Evolutionary conservation across 2,329 filamentous ascomycete species (phyloP).

Genomic region (Scytalidium sp.): DNA sequence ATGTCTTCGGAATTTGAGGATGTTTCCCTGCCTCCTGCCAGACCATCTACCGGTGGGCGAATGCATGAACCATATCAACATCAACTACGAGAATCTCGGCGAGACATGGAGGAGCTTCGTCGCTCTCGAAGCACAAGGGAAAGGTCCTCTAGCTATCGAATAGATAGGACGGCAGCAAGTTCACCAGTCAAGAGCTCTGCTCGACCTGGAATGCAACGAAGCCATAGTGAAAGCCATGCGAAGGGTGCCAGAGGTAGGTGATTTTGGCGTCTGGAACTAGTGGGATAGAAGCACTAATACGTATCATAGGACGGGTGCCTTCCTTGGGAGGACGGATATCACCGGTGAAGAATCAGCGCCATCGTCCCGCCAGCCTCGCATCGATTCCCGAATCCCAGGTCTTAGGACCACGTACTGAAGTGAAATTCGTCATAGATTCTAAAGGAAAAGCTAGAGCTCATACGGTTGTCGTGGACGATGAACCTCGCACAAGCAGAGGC

Average conservation of each 20-base stretch:
- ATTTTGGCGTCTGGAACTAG: not conserved
- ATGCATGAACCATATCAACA: conserved; percentile 28
- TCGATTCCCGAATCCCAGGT: conserved; percentile 54
- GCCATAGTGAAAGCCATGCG: conserved; percentile 24
- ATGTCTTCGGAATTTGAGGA: conserved; percentile 20
- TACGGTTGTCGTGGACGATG: conserved; percentile 22
- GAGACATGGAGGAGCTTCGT: conserved; percentile 26
- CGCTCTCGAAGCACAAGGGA: conserved; percentile 21
- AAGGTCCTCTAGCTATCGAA: conserved; percentile 11
- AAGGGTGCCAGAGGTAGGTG: conserved; percentile 19
- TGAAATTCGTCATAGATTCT: conserved; percentile 63
- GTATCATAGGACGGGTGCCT: conserved; percentile 14
- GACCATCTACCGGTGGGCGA: conserved; percentile 23
- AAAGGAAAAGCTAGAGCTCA: conserved; percentile 44
- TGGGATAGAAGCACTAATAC: conserved; percentile 9
- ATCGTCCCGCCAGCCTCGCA: conserved; percentile 45
- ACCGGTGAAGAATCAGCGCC: conserved; percentile 44
- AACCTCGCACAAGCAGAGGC: conserved; percentile 14
- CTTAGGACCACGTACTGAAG: conserved; percentile 47
- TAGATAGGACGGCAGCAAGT: conserved; percentile 23
- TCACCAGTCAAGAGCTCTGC: conserved; percentile 26
- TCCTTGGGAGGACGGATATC: conserved; percentile 33
- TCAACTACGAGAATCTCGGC: conserved; percentile 25
- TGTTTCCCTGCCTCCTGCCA: conserved; percentile 18
- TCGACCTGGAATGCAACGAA: conserved; percentile 23